Evolutionary conservation across 2,329 filamentous ascomycete genomes (phyloP).

Genomic region (Ilyonectria robusta): DNA sequence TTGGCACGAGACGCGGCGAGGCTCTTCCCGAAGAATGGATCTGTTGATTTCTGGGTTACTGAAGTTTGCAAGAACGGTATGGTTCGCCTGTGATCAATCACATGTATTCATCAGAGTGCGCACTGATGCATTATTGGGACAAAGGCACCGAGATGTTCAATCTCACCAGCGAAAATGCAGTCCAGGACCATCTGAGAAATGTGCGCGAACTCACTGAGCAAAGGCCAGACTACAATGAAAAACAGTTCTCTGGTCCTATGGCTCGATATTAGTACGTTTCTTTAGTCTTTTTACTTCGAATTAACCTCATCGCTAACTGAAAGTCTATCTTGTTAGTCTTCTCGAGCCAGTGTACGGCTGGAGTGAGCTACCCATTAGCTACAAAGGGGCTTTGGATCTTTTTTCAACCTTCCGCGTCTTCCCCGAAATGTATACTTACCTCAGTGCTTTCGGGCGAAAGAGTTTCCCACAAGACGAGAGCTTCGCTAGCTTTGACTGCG

Average conservation of each 20-base stretch:
- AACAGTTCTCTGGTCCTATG: background rate
- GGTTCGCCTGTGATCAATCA: background rate
- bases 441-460: constrained; percentile 15
- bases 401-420: background rate
- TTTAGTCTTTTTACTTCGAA: background rate
- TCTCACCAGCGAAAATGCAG: background rate
- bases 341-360: constrained; percentile 15
- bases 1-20: background rate
- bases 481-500: background rate
- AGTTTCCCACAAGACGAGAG: constrained; percentile 1
- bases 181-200: constrained; percentile 1
- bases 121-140: background rate
- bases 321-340: constrained; percentile 1
- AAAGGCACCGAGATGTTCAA: background rate
- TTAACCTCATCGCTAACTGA: background rate
- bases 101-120: background rate
- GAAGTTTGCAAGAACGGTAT: background rate
- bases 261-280: background rate
- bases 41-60: background rate
- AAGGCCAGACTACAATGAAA: background rate
- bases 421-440: background rate
- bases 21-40: background rate
- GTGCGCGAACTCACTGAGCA: background rate
- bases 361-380: constrained; percentile 5
- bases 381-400: constrained; percentile 7